These are phyloP conservation scores for Thielaviopsis euricoi DNA, from an alignment of 2,329 filamentous ascomycete species.

Conservation along the genomic window DNA sequence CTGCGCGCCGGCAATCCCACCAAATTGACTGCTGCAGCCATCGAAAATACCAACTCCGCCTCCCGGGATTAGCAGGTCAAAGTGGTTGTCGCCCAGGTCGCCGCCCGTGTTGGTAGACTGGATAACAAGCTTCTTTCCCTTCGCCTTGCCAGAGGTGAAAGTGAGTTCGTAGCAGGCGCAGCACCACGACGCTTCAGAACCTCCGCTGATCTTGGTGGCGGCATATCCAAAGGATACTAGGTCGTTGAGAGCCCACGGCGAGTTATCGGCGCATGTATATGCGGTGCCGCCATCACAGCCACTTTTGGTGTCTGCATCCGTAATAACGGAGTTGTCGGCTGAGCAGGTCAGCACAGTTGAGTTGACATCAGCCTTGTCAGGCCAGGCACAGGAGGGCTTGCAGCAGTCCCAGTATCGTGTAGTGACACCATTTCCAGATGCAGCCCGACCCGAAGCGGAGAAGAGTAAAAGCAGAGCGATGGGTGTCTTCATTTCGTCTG, in stretches of 20 bases:
- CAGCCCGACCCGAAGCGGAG: neutral
- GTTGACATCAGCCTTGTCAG: slow-evolving; percentile 33
- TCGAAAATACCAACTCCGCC: slow-evolving; percentile 39
- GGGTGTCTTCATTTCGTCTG: neutral
- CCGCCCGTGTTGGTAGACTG: slow-evolving; percentile 47
- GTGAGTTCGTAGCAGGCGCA: slow-evolving; percentile 48
- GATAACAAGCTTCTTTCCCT: slow-evolving; percentile 46
- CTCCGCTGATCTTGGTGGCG: slow-evolving; percentile 38
- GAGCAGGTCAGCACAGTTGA: slow-evolving; percentile 36
- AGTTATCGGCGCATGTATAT: slow-evolving; percentile 45
- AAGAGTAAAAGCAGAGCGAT: neutral
- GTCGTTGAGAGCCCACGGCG: slow-evolving; percentile 44
- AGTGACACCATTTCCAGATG: neutral
- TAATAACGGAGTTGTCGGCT: slow-evolving; percentile 35
- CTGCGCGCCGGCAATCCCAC: slow-evolving; percentile 24
- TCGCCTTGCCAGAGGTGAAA: slow-evolving; percentile 31
- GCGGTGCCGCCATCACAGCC: slow-evolving; percentile 40
- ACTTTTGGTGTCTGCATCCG: slow-evolving; percentile 25
- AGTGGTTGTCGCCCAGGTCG: slow-evolving; percentile 40
- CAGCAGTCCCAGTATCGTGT: slow-evolving; percentile 47
- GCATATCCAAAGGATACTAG: slow-evolving; percentile 47
- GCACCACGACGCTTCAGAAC: slow-evolving; percentile 44
- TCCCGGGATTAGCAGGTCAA: slow-evolving; percentile 38
- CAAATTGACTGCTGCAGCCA: slow-evolving; percentile 23
- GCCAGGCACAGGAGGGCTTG: slow-evolving; percentile 51